These are phyloP conservation scores for Galium porrigens DNA, from an alignment of 305 asterid species.

Conservation along the genomic window DNA sequence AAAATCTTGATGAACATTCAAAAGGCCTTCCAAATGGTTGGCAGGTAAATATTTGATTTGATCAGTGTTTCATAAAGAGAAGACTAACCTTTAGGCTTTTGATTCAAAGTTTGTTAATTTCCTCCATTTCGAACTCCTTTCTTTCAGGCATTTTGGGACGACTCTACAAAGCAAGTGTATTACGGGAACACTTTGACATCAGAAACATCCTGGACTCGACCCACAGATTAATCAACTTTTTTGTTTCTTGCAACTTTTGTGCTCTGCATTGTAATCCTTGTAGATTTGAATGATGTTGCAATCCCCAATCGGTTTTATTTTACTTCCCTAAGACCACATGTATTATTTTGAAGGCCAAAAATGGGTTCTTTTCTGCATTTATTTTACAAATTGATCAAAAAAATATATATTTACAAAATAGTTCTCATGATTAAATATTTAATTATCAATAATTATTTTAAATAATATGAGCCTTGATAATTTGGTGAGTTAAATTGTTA, in stretches of 20 bases:
- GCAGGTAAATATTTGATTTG: conserved; percentile 43
- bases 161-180: conserved; percentile 59
- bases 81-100: neutral
- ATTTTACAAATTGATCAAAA: too few relatives aligned
- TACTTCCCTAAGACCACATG: too few relatives aligned
- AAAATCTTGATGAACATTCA: conserved; percentile 41
- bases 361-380: too few relatives aligned
- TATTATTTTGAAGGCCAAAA: too few relatives aligned
- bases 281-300: neutral
- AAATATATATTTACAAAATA: too few relatives aligned
- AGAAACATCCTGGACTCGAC: conserved; percentile 77
- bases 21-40: conserved; percentile 81
- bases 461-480: too few relatives aligned
- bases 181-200: conserved; percentile 63
- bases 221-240: conserved; percentile 27
- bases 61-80: neutral
- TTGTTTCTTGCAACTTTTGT: neutral
- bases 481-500: too few relatives aligned
- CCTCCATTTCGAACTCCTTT: neutral
- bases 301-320: too few relatives aligned
- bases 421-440: too few relatives aligned
- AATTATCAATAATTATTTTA: too few relatives aligned
- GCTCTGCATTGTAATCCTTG: neutral
- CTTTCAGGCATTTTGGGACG: conserved; percentile 74
- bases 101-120: neutral